Percentiles rank a stretch among this genome's conserved stretches.
phyloP scores from a whole-genome alignment of 1,284 basidiomycete genomes.

The Rhodotorula sp. region DNA sequence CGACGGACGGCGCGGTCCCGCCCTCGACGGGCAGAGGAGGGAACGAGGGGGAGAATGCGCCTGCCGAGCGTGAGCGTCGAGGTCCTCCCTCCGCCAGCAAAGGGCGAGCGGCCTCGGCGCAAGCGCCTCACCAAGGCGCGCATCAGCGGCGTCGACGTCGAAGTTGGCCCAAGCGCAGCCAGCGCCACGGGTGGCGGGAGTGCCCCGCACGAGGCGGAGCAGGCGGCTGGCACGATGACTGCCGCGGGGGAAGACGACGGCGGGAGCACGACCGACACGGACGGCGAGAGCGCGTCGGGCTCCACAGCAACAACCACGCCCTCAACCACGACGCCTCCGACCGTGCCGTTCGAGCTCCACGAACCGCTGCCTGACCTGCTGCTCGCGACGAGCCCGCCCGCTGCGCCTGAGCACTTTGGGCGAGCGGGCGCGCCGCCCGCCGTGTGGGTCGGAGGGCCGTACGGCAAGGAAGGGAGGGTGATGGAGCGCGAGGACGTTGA shows the following conservation, averaged over 20 bases:
- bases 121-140: not conserved
- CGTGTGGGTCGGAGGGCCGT: slow-evolving; percentile 12
- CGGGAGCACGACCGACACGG: not conserved
- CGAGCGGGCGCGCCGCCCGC: slow-evolving; percentile 6
- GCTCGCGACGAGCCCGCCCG: slow-evolving; percentile 8
- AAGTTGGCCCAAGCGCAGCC: no score
- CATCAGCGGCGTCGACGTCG: not conserved
- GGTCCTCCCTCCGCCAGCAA: slow-evolving; percentile 6
- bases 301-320: not conserved
- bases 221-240: no score
- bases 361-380: slow-evolving; percentile 9
- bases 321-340: not conserved
- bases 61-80: slow-evolving; percentile 12
- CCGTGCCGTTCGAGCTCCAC: slow-evolving; percentile 2
- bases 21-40: no score
- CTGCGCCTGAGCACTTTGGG: slow-evolving; percentile 15
- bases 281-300: not conserved
- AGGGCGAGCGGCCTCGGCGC: not conserved
- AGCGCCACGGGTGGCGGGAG: no score
- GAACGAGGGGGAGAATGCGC: not conserved
- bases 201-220: no score
- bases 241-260: not conserved
- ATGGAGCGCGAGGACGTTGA: not conserved
- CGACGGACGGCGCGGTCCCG: not conserved
- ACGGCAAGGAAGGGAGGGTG: not conserved